Conservation (phyloP, 2,329 filamentous ascomycete genomes). For the Penicillium sp. region DNA sequence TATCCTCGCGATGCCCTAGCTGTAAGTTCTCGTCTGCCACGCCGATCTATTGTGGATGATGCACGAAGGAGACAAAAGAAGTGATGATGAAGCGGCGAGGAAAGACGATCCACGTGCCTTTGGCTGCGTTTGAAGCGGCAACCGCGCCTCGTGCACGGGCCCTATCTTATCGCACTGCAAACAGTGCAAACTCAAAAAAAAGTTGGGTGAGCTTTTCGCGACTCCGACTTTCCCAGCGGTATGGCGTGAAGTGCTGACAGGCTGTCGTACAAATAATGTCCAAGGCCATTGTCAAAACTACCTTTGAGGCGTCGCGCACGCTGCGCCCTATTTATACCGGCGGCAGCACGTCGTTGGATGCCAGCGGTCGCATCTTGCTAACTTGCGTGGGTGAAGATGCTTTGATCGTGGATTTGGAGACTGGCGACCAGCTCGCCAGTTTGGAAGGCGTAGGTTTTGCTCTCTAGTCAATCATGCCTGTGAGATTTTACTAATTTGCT, state of each 20-base stretch:
- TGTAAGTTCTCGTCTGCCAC: neutral
- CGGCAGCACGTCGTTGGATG: conserved; percentile 82
- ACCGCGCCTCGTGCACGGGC: conserved; percentile 35
- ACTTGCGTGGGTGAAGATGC: conserved; percentile 92
- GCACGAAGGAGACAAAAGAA: neutral
- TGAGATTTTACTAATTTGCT: conserved; percentile 18
- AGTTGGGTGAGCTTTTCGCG: conserved; percentile 40
- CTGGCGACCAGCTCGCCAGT: conserved; percentile 78
- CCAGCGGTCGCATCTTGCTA: conserved; percentile 79
- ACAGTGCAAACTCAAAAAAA: conserved; percentile 47
- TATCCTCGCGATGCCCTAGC: neutral
- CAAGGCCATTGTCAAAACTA: conserved; percentile 73
- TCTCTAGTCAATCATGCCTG: conserved; percentile 25
- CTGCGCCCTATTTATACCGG: conserved; percentile 95
- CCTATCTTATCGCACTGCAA: conserved; percentile 42
- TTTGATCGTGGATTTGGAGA: conserved; percentile 81
- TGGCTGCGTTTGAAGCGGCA: conserved; percentile 15
- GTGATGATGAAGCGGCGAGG: conserved; percentile 9
- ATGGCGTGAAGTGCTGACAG: conserved; percentile 26
- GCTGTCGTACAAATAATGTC: conserved; percentile 46
- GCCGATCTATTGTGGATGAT: neutral
- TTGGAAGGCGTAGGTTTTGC: conserved; percentile 76
- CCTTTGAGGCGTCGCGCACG: conserved; percentile 81
- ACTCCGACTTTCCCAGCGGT: conserved; percentile 26
- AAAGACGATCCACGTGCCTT: conserved; percentile 22